Evolutionary conservation across 495 filamentous ascomycete genomes (phyloP), one percentile per base, ranked within the genome.

Genomic region (Neurospora cerealis): DNA sequence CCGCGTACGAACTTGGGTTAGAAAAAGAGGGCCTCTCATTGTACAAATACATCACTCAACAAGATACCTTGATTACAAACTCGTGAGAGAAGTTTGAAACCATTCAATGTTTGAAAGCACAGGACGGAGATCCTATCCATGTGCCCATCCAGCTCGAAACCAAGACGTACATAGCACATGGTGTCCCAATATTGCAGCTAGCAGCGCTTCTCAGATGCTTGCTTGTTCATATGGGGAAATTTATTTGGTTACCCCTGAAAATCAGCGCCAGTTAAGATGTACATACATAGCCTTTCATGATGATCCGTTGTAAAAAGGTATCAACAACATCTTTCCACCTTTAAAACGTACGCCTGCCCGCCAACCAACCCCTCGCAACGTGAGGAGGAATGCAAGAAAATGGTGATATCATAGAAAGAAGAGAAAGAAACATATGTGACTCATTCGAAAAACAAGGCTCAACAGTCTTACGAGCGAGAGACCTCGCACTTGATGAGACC

Each of bases 401-500:
- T 62, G 13, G 6, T 62, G 54, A 62, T 62, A 62, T 62, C 54
- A 62, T 62, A 17, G 2, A 62, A 9, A 11, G 7, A 4, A 32
- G 24, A 17, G 11, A 62, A 62, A 17, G 6, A 62, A 62, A 62
- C 38, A 38, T 13, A 6, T 32, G 24, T 5, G 28, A 17, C 54
- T 32, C 28, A 2, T 17, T 19, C 28, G 24, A 17, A 34, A 62
- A 62, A 32, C 13, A 62, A 62, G 11, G 15, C 17, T 24, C 24
- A 54, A 24, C 41, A 28, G 32, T 34, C 36, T 36, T 70, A 80
- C 73, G 84, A 86, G 69, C 96, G 90, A 44, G 89, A 88, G 60
- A 99, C 94, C 39, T 93, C 96, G 85, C 94, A 96, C 82, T 97
- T 92, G 86, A 99, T 99, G 74, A 99, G 87, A 60, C 96, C 96